Evolutionary conservation across 768 basidiomycete species (phyloP), one percentile per base, ranked within the genome.

Genomic region (Mycena capillaripes): DNA sequence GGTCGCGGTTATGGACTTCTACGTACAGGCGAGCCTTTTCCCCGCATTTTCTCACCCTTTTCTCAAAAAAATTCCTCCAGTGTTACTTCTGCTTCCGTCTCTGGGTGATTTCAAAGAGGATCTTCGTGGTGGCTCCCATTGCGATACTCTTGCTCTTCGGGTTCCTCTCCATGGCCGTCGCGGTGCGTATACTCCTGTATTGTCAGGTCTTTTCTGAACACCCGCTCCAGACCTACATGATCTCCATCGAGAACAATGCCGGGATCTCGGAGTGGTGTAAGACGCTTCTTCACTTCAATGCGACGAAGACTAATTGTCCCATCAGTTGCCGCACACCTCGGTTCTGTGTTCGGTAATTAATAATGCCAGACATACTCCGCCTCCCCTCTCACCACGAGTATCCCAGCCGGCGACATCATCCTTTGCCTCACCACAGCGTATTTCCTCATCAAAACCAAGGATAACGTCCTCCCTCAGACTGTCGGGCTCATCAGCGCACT

Each of bases 21-120:
- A n/a, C 64, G 82, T 83, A 25, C 82, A 83, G 62, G 27, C 70
- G 1, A n/a, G n/a, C n/a, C n/a, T n/a, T n/a, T n/a, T n/a, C n/a
- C n/a, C n/a, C n/a, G n/a, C n/a, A n/a, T n/a, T n/a, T n/a, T n/a
- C n/a, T n/a, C n/a, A n/a, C n/a, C n/a, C n/a, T n/a, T n/a, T n/a
- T n/a, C n/a, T n/a, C n/a, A n/a, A n/a, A n/a, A n/a, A n/a, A n/a
- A n/a, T n/a, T n/a, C n/a, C n/a, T n/a, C n/a, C n/a, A n/a, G n/a
- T n/a, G n/a, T n/a, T 83, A 79, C 71, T 83, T 80, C 66, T 78
- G 77, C 48, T 76, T 77, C 52, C 79, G 82, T 10, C 77, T 83
- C 40, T 82, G 71, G 65, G 70, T 74, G 27, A 79, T 82, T 29
- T 81, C 82, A 3, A 75, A 71, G 23, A 76, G 64, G 8, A 69